These are phyloP conservation scores for Hymenoscyphus repandus DNA, from an alignment of 2,329 filamentous ascomycete genomes.

Conservation along the genomic window DNA sequence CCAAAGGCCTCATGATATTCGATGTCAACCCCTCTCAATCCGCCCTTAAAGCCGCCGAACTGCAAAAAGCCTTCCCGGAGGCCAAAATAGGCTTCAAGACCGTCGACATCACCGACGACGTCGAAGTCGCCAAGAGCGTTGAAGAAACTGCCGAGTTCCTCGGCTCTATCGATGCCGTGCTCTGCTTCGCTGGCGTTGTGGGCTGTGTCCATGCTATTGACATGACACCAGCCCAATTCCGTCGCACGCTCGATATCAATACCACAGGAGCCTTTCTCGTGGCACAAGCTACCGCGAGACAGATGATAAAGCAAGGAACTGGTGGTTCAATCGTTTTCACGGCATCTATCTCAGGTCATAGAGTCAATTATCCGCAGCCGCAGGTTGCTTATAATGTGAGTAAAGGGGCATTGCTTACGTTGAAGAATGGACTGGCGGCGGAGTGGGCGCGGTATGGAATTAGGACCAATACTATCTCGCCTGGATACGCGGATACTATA, in stretches of 20 bases:
- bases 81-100: slow-evolving; percentile 43
- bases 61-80: slow-evolving; percentile 50
- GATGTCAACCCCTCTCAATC: slow-evolving; percentile 45
- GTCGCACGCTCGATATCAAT: slow-evolving; percentile 64
- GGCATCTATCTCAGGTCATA: slow-evolving; percentile 62
- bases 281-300: slow-evolving; percentile 54
- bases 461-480: slow-evolving; percentile 63
- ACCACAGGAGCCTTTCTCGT: slow-evolving; percentile 65
- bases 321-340: slow-evolving; percentile 62
- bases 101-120: slow-evolving; percentile 56
- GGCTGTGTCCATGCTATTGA: slow-evolving; percentile 56
- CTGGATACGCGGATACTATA: slow-evolving; percentile 62
- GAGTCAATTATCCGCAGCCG: slow-evolving; percentile 67
- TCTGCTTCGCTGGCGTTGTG: slow-evolving; percentile 66
- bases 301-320: slow-evolving; percentile 43
- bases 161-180: slow-evolving; percentile 42
- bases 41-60: slow-evolving; percentile 36
- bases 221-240: slow-evolving; percentile 53
- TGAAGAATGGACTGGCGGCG: slow-evolving; percentile 61
- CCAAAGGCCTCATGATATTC: slow-evolving; percentile 53
- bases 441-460: slow-evolving; percentile 72
- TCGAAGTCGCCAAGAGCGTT: slow-evolving; percentile 40
- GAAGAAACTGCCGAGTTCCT: slow-evolving; percentile 37
- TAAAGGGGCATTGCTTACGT: slow-evolving; percentile 60
- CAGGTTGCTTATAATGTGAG: slow-evolving; percentile 68